phyloP scores from a whole-genome alignment of 2,329 filamentous ascomycete species.

The Cladosporium sp. region DNA sequence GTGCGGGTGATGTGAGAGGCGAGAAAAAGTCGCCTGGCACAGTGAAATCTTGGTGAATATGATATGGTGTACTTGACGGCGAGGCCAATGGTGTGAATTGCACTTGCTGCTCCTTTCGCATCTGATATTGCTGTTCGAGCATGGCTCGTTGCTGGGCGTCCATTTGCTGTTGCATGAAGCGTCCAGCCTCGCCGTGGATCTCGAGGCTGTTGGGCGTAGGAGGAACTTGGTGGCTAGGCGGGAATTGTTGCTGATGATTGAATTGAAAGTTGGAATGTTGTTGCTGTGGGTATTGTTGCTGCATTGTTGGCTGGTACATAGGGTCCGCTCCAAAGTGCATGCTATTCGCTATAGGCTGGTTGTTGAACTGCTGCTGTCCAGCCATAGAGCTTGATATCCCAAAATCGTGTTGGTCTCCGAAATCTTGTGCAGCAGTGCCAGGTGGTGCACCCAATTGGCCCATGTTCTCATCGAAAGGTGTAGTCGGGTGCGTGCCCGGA shows the following conservation, averaged over 20 bases:
- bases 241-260: constrained; percentile 34
- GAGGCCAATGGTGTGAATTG: constrained; percentile 73
- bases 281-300: constrained; percentile 30
- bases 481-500: constrained; percentile 24
- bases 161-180: constrained; percentile 52
- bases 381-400: neutral
- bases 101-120: constrained; percentile 44
- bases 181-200: constrained; percentile 56
- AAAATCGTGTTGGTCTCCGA: constrained; percentile 20
- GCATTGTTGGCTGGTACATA: constrained; percentile 25
- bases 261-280: constrained; percentile 29
- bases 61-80: constrained; percentile 75
- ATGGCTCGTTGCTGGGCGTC: constrained; percentile 55
- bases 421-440: constrained; percentile 27
- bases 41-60: constrained; percentile 51
- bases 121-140: constrained; percentile 61
- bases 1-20: constrained; percentile 72
- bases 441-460: constrained; percentile 17
- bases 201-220: constrained; percentile 79
- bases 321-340: constrained; percentile 20
- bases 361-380: constrained; percentile 9
- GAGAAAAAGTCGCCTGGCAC: constrained; percentile 74
- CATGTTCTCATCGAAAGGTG: constrained; percentile 27
- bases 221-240: constrained; percentile 56
- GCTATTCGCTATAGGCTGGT: constrained; percentile 12